A percentile compares a stretch with the other conserved stretches of the same genome.
phyloP scores from a whole-genome alignment of 2,329 filamentous ascomycete genomes.

The Paecilomyces dactylethromorphus region DNA sequence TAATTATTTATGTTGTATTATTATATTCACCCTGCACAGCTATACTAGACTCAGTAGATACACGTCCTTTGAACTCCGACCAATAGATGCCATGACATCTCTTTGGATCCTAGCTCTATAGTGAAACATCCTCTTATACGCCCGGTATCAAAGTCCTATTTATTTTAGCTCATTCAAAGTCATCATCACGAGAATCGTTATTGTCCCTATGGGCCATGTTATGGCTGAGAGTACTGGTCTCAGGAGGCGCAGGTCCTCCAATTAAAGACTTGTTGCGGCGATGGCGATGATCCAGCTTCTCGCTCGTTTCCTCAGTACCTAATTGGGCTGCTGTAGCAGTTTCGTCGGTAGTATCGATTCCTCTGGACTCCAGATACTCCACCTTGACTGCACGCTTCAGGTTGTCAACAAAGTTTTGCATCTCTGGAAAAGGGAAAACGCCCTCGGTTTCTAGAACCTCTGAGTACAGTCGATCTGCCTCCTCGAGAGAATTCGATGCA shows the following conservation, averaged over 20 bases:
- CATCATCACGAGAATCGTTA: slow-evolving; percentile 32
- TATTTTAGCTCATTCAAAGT: slow-evolving; percentile 40
- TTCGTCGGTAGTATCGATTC: slow-evolving; percentile 25
- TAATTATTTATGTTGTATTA: background rate
- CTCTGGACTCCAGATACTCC: slow-evolving; percentile 37
- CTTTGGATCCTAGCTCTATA: slow-evolving; percentile 13
- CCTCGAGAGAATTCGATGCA: slow-evolving; percentile 69
- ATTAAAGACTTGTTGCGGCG: slow-evolving; percentile 53
- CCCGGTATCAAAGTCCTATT: slow-evolving; percentile 9
- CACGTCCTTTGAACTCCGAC: background rate
- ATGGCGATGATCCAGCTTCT: slow-evolving; percentile 48
- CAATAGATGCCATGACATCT: background rate
- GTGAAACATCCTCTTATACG: slow-evolving; percentile 12
- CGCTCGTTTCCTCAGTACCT: slow-evolving; percentile 40
- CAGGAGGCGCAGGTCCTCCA: slow-evolving; percentile 42
- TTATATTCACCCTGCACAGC: background rate
- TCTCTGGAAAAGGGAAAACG: slow-evolving; percentile 43
- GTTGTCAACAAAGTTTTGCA: slow-evolving; percentile 43
- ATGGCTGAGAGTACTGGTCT: slow-evolving; percentile 45
- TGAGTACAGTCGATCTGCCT: slow-evolving; percentile 53
- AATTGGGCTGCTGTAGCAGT: slow-evolving; percentile 20
- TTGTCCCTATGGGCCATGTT: slow-evolving; percentile 26
- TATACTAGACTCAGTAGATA: background rate
- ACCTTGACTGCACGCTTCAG: slow-evolving; percentile 37
- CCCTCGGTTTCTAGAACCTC: slow-evolving; percentile 34